These are phyloP conservation scores for Eucalyptus cloeziana DNA, from an alignment of 345 rosid species.

Conservation along the genomic window DNA sequence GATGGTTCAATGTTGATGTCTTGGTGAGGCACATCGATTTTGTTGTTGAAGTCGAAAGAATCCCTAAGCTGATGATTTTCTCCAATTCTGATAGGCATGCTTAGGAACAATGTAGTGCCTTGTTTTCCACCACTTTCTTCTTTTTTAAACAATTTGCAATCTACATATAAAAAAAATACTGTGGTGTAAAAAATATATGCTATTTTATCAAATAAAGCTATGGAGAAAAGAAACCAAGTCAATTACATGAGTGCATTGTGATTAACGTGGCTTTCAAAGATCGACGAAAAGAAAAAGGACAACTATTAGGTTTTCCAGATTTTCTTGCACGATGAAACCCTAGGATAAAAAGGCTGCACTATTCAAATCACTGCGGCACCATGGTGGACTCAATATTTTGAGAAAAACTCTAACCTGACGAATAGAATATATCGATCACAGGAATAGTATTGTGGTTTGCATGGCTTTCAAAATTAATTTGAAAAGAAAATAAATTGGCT, in stretches of 20 bases:
- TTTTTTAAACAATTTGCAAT: not conserved
- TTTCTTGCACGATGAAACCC: not conserved
- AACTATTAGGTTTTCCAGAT: too few relatives aligned
- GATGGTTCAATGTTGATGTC: not conserved
- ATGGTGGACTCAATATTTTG: not conserved
- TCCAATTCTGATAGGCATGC: not conserved
- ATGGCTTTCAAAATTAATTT: not conserved
- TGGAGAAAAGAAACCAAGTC: not conserved
- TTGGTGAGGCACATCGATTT: not conserved
- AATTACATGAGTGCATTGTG: not conserved
- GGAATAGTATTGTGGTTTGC: not conserved
- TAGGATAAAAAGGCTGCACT: not conserved
- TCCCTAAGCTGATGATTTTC: not conserved
- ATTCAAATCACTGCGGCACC: not conserved
- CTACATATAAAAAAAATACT: too few relatives aligned
- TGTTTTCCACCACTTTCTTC: not conserved
- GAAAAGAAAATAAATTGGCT: not conserved
- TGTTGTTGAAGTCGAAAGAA: not conserved
- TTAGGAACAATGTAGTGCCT: not conserved
- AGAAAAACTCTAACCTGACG: not conserved
- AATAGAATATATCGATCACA: not conserved
- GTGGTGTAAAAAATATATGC: too few relatives aligned
- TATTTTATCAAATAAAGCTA: not conserved
- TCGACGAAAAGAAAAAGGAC: not conserved
- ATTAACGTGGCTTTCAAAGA: not conserved